Conservation (phyloP, 2,329 filamentous ascomycete genomes). For the Raffaelea albimanens region DNA sequence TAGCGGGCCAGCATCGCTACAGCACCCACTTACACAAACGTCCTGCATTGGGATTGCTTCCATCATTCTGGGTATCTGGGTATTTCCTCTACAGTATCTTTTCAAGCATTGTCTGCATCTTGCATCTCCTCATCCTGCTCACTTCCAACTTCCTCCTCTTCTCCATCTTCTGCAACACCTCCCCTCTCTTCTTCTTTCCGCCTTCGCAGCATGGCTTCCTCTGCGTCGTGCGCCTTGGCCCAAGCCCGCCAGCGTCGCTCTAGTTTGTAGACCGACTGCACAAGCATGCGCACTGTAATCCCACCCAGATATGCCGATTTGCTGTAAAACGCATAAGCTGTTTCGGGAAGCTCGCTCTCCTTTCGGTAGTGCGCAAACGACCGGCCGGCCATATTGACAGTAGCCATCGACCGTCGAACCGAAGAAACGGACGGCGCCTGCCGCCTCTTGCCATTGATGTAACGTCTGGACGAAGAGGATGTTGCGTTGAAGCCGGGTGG, state of each 20-base stretch:
- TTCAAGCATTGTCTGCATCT: no score
- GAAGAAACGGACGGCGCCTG: neutral
- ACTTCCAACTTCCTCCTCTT: no score
- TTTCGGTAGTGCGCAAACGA: slow-evolving; percentile 25
- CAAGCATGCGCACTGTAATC: slow-evolving; percentile 23
- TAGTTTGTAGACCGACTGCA: slow-evolving; percentile 25
- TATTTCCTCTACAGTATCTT: no score
- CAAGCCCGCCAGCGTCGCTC: slow-evolving; percentile 26
- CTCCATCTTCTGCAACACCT: neutral
- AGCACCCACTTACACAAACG: no score
- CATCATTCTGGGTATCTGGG: no score
- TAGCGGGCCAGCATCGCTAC: no score
- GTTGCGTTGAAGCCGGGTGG: no score
- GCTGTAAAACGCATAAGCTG: slow-evolving; percentile 30
- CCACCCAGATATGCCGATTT: slow-evolving; percentile 26
- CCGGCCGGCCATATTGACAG: neutral
- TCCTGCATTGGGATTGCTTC: no score
- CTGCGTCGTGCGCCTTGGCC: slow-evolving; percentile 10
- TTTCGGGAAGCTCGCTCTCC: slow-evolving; percentile 30
- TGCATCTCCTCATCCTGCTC: neutral
- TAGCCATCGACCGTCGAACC: neutral
- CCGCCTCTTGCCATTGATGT: neutral
- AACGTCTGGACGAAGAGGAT: no score
- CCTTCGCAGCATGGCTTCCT: neutral
- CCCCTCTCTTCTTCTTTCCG: neutral